Percentiles rank a stretch among this genome's conserved stretches.
phyloP scores from a whole-genome alignment of 805 yeast species.

The Lachancea mirantina region DNA sequence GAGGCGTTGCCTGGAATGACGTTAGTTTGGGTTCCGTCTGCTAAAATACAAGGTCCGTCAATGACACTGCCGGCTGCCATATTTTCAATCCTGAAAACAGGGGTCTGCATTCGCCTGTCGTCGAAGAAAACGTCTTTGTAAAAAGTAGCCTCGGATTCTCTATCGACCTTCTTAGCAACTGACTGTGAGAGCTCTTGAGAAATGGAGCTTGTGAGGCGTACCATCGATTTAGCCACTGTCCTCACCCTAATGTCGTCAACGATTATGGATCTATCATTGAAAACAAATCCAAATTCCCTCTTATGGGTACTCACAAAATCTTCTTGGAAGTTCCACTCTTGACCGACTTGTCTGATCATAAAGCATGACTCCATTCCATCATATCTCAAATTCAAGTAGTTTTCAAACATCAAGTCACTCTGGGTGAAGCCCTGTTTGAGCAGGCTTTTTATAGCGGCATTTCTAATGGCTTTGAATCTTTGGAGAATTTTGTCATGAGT shows the following conservation, averaged over 20 bases:
- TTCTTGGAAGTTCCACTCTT: constrained; percentile 31
- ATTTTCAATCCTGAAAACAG: constrained; percentile 49
- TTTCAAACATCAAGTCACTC: constrained; percentile 46
- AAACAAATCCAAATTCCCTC: constrained; percentile 67
- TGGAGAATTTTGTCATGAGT: constrained; percentile 33
- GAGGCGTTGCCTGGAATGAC: constrained; percentile 44
- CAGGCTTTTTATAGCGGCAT: constrained; percentile 37
- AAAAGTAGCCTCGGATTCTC: constrained; percentile 27
- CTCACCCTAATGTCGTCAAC: constrained; percentile 72
- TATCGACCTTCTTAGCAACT: constrained; percentile 19
- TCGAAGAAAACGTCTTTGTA: constrained; percentile 52
- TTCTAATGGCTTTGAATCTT: constrained; percentile 40
- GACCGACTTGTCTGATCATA: constrained; percentile 44
- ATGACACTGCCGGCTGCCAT: constrained; percentile 46
- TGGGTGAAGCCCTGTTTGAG: constrained; percentile 47
- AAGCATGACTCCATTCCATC: constrained; percentile 86
- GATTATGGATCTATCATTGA: constrained; percentile 48
- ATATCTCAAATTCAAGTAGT: constrained; percentile 69
- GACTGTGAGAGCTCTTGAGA: constrained; percentile 37
- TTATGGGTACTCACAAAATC: constrained; percentile 45
- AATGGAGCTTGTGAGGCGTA: constrained; percentile 35
- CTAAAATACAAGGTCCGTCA: constrained; percentile 67
- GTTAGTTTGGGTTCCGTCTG: constrained; percentile 77
- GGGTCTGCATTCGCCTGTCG: constrained; percentile 41
- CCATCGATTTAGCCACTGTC: constrained; percentile 56